Evolutionary conservation across 495 filamentous ascomycete species (phyloP).

Genomic region (Talaromyces borbonicus): DNA sequence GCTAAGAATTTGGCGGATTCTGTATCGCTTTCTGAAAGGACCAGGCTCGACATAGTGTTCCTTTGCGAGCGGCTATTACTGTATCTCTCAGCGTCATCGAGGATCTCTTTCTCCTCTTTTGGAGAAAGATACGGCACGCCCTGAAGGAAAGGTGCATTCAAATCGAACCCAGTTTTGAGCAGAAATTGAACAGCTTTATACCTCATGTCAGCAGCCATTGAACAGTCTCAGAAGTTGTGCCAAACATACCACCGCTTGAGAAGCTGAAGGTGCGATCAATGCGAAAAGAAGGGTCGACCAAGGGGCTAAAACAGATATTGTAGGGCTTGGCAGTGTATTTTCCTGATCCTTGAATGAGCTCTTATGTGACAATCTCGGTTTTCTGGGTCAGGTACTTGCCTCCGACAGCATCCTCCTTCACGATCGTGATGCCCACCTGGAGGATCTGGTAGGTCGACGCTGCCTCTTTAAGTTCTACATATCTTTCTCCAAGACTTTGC

Average conservation of each 20-base stretch:
- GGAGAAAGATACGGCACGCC: conserved; percentile 65
- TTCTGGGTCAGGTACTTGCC: conserved; percentile 21
- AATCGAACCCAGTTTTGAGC: conserved; percentile 48
- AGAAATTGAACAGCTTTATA: conserved; percentile 55
- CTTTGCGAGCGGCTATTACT: conserved; percentile 10
- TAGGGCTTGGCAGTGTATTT: conserved; percentile 56
- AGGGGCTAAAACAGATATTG: conserved; percentile 57
- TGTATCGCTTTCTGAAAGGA: conserved; percentile 24
- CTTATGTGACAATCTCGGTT: conserved; percentile 2
- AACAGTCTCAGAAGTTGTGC: neutral
- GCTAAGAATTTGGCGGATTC: conserved; percentile 48
- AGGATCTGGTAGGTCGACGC: conserved; percentile 64
- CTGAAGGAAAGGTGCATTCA: conserved; percentile 43
- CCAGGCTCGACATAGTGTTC: conserved; percentile 20
- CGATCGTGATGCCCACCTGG: conserved; percentile 67
- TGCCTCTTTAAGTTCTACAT: conserved; percentile 50
- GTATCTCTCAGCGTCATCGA: conserved; percentile 14
- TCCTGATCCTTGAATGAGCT: conserved; percentile 19
- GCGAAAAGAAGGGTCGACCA: conserved; percentile 35
- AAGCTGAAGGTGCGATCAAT: conserved; percentile 46
- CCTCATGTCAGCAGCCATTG: neutral
- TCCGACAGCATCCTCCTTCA: conserved; percentile 40
- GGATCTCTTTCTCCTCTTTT: conserved; percentile 44
- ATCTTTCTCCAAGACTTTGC: conserved; percentile 51
- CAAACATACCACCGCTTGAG: conserved; percentile 37